These are phyloP conservation scores for Friedmanniomyces simplex DNA, from an alignment of 495 filamentous ascomycete genomes.

Conservation along the genomic window DNA sequence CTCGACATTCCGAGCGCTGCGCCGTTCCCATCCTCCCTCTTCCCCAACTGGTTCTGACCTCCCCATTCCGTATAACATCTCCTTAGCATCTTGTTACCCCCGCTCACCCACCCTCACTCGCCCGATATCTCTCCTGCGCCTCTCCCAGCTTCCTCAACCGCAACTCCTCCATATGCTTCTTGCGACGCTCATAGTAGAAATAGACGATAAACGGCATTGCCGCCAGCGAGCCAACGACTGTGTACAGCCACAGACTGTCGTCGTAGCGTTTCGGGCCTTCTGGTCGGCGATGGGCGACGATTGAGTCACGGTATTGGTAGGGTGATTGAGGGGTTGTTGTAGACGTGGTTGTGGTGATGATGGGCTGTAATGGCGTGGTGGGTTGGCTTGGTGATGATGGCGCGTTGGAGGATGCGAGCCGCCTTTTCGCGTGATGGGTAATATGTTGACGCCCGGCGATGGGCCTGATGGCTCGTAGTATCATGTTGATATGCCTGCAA, in stretches of 20 bases:
- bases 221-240: neutral
- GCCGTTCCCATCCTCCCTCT: too few species aligned
- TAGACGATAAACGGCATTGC: constrained; percentile 2
- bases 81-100: neutral
- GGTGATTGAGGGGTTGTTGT: neutral
- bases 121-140: constrained; percentile 11
- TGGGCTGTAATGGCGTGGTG: neutral
- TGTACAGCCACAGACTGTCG: constrained; percentile 1
- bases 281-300: neutral
- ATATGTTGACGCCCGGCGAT: neutral
- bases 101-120: neutral
- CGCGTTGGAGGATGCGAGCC: neutral
- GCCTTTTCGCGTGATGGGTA: neutral
- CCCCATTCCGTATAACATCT: neutral
- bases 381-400: neutral
- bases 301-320: neutral
- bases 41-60: too few species aligned
- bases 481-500: neutral
- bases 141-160: constrained; percentile 5
- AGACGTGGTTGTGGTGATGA: neutral
- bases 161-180: constrained; percentile 14
- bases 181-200: constrained; percentile 12
- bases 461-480: neutral
- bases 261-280: neutral
- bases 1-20: too few species aligned